Evolutionary conservation across 2,329 filamentous ascomycete genomes (phyloP).

Genomic region (Colletotrichum spaethianum): DNA sequence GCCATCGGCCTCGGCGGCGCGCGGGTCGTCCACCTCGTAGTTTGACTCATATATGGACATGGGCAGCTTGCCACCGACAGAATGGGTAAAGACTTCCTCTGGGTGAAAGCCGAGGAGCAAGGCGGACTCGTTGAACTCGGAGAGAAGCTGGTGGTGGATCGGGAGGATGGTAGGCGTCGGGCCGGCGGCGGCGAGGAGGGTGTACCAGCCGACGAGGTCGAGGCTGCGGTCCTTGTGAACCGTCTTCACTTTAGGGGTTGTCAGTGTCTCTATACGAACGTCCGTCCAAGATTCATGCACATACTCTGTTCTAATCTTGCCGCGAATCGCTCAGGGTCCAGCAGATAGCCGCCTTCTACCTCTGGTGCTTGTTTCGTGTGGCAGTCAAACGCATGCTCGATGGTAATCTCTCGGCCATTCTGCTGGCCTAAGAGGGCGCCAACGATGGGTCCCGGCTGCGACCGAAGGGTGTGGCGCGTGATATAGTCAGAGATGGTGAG

Average conservation of each 20-base stretch:
- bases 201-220: slow-evolving; percentile 94
- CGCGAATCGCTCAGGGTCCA: slow-evolving; percentile 81
- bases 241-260: slow-evolving; percentile 76
- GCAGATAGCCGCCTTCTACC: slow-evolving; percentile 69
- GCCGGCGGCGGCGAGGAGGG: slow-evolving; percentile 79
- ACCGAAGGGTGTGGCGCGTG: slow-evolving; percentile 87
- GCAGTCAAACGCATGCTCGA: slow-evolving; percentile 94
- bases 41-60: slow-evolving; percentile 92
- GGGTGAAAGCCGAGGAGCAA: slow-evolving; percentile 91
- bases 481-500: slow-evolving; percentile 98
- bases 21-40: slow-evolving; percentile 77
- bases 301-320: slow-evolving; percentile 87
- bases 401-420: slow-evolving; percentile 89
- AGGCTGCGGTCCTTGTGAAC: slow-evolving; percentile 89
- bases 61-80: slow-evolving; percentile 85
- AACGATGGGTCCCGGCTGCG: slow-evolving; percentile 81
- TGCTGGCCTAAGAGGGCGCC: slow-evolving; percentile 94
- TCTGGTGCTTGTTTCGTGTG: slow-evolving; percentile 63
- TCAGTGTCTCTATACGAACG: slow-evolving; percentile 1
- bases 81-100: slow-evolving; percentile 64
- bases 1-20: slow-evolving; percentile 59
- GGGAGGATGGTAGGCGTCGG: slow-evolving; percentile 79
- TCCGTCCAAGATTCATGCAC: slow-evolving; percentile 46
- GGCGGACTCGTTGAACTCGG: slow-evolving; percentile 85
- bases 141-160: slow-evolving; percentile 83